A percentile compares a stretch with the other conserved stretches of the same genome.
These are phyloP conservation scores for Daedaleopsis nitida DNA, from an alignment of 768 basidiomycete genomes.

Conservation along the genomic window DNA sequence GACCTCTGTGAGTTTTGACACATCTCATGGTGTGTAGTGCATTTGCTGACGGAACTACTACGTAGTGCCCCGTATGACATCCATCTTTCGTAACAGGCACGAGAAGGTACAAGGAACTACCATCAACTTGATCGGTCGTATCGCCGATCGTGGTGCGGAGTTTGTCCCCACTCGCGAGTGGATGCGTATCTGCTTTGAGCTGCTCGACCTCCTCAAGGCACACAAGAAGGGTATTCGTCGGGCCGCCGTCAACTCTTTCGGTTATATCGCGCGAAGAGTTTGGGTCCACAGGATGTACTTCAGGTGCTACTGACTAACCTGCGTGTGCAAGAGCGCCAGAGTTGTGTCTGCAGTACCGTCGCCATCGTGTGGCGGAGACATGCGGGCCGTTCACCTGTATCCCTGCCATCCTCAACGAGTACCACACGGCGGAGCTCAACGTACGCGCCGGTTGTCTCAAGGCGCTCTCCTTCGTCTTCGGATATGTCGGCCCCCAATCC, in stretches of 20 bases:
- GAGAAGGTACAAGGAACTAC: slow-evolving; percentile 99
- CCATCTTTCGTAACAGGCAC: slow-evolving; percentile 98
- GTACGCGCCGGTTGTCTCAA: slow-evolving; percentile 99
- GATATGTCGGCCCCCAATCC: slow-evolving; percentile 97
- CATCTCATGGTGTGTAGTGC: background rate
- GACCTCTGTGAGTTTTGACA: slow-evolving; percentile 82
- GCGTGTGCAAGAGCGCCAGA: slow-evolving; percentile 98
- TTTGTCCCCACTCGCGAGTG: slow-evolving; percentile 98
- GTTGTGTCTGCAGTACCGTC: slow-evolving; percentile 97
- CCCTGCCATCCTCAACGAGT: slow-evolving; percentile 97
- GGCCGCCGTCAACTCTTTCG: slow-evolving; percentile 98
- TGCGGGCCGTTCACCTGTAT: slow-evolving; percentile 99
- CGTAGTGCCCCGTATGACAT: slow-evolving; percentile 97
- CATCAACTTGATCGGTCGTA: slow-evolving; percentile 99
- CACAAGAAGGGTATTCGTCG: slow-evolving; percentile 99
- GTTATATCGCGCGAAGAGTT: slow-evolving; percentile 98
- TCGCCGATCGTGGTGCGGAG: slow-evolving; percentile 98
- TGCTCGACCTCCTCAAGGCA: slow-evolving; percentile 94
- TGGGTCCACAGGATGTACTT: slow-evolving; percentile 98
- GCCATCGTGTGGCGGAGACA: slow-evolving; percentile 97
- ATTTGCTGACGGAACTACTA: slow-evolving; percentile 17
- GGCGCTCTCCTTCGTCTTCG: slow-evolving; percentile 97
- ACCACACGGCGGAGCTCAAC: slow-evolving; percentile 96
- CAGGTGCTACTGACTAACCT: slow-evolving; percentile 95
- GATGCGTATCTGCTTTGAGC: slow-evolving; percentile 99